Base-by-base conservation (phyloP, 371 early-diverging fungal genomes). In the Rhizopus stolonifer region DNA sequence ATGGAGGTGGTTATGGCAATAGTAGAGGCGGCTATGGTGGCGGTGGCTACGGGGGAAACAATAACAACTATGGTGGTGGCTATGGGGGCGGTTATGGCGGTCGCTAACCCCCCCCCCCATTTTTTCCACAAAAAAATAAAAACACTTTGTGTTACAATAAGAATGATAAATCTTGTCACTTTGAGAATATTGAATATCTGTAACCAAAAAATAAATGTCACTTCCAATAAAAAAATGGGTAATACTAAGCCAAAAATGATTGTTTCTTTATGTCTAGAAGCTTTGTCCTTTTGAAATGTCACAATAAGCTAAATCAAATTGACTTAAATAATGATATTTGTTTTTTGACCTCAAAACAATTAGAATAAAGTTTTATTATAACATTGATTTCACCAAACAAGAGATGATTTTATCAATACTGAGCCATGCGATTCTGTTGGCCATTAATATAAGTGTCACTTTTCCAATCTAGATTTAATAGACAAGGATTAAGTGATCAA, bases 11-110 rank as follows among this genome's bases (percentile, higher is more conserved):
- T 17, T 52, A 52, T 36, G 56, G 52, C 17, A 48, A n/a, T n/a
- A n/a, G n/a, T n/a, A n/a, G n/a, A n/a, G n/a, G 61, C 25, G 58
- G 63, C 9, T 49, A 61, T 13, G 60, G 57, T 18, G 56, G 56
- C 40, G 59, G 46, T n/a, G n/a, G n/a, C n/a, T n/a, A n/a, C n/a
- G n/a, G n/a, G n/a, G n/a, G n/a, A n/a, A n/a, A n/a, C n/a, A n/a
- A n/a, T n/a, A n/a, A n/a, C n/a, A n/a, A n/a, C 3, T 45, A 46
- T 19, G 48, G 52, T 8, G n/a, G 57, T 15, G 40, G 45, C 31
- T 51, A 46, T 19, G 46, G 61, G 34, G 58, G 61, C 2, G 51
- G 58, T 10, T 52, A 51, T 29, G 60, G 55, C 49, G 50, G 26
- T 17, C 18, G 29, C 4, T 33, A 32, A 19, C n/a, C n/a, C n/a